phyloP scores from a whole-genome alignment of 1,284 basidiomycete species.

The Polyporus tsugae region DNA sequence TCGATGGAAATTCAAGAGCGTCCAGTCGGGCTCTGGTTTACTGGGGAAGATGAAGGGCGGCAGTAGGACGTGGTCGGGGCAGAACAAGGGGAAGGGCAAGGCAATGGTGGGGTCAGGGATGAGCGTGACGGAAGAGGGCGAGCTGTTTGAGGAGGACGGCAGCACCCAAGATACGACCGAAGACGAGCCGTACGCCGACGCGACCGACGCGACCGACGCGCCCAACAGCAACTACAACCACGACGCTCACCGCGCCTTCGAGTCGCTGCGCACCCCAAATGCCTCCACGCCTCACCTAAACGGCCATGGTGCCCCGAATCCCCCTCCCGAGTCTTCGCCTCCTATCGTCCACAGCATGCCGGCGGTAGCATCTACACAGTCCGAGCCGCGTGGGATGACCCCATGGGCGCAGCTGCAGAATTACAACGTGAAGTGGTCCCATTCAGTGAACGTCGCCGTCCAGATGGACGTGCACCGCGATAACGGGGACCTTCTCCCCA shows the following conservation, averaged over 20 bases:
- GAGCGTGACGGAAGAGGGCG: conserved; percentile 26
- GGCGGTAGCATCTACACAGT: conserved; percentile 22
- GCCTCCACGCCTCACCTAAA: conserved; percentile 25
- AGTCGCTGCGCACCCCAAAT: conserved; percentile 19
- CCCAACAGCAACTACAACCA: conserved; percentile 19
- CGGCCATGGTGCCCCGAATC: conserved; percentile 7
- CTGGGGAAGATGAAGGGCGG: conserved; percentile 47
- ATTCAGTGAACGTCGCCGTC: conserved; percentile 62
- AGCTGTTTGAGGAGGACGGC: conserved; percentile 26
- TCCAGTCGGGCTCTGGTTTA: conserved; percentile 52
- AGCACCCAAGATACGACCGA: conserved; percentile 33
- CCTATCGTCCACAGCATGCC: conserved; percentile 24
- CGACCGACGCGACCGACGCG: conserved; percentile 11
- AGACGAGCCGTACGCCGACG: conserved; percentile 23
- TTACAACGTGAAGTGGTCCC: conserved; percentile 67
- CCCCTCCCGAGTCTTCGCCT: conserved; percentile 26
- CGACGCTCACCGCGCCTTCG: conserved; percentile 22
- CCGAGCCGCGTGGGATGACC: conserved; percentile 61
- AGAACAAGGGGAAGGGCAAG: conserved; percentile 45
- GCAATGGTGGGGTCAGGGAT: conserved; percentile 37
- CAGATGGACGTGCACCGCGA: conserved; percentile 70
- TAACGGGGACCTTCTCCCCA: conserved; percentile 59
- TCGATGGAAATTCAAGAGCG: conserved; percentile 80
- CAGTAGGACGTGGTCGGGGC: conserved; percentile 43
- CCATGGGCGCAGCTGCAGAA: conserved; percentile 63